Evolutionary conservation across 768 basidiomycete genomes (phyloP).

Genomic region (Exsudoporus frostii): DNA sequence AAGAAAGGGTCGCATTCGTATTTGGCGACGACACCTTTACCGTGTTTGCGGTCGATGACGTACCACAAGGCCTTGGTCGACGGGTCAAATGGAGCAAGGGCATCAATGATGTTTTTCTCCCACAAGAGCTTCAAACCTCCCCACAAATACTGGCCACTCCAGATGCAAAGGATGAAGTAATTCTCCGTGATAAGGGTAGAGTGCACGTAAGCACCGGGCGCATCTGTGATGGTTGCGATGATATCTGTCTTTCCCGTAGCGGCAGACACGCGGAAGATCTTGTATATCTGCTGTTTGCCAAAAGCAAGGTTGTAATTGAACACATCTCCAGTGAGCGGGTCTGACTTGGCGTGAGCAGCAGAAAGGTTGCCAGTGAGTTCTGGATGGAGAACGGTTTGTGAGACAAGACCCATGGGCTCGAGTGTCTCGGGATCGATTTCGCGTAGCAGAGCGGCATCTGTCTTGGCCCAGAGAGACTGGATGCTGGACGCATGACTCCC

Average conservation of each 20-base stretch:
- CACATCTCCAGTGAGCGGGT: conserved; percentile 33
- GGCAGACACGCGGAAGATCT: conserved; percentile 35
- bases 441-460: conserved; percentile 29
- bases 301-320: conserved; percentile 36
- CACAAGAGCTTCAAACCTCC: conserved; percentile 28
- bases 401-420: conserved; percentile 31
- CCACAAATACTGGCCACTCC: conserved; percentile 31
- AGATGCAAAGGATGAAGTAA: conserved; percentile 36
- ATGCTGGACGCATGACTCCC: conserved; percentile 25
- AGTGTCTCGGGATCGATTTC: conserved; percentile 37
- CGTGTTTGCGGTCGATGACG: conserved; percentile 36
- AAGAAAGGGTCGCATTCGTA: conserved; percentile 39
- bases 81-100: conserved; percentile 32
- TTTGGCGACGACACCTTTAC: conserved; percentile 35
- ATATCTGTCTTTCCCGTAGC: conserved; percentile 32
- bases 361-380: conserved; percentile 33
- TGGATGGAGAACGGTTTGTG: conserved; percentile 31
- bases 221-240: conserved; percentile 36
- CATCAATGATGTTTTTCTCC: conserved; percentile 33
- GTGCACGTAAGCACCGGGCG: conserved; percentile 39
- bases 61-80: conserved; percentile 34
- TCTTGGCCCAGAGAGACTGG: conserved; percentile 31
- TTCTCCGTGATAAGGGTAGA: conserved; percentile 37
- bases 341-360: conserved; percentile 38
- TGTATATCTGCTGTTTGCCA: conserved; percentile 29